Percentiles rank a stretch among this genome's conserved stretches.
phyloP scores from a whole-genome alignment of 2,329 filamentous ascomycete species.

The Nemania sp. region DNA sequence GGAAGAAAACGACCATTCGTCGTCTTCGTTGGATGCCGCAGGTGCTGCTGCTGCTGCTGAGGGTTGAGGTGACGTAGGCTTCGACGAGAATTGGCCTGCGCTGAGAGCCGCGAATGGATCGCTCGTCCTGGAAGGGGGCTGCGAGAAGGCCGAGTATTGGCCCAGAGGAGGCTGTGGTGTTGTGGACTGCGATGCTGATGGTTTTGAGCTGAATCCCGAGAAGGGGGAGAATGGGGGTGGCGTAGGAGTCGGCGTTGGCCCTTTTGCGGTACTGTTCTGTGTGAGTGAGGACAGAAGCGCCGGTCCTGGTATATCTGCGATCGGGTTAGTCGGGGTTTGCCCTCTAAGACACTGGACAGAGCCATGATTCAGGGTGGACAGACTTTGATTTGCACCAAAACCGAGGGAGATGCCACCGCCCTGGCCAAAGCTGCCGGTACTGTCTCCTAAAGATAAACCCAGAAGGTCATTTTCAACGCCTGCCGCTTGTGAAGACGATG shows the following conservation, averaged over 20 bases:
- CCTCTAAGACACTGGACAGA: neutral
- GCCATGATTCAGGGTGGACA: slow-evolving; percentile 38
- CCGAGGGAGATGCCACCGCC: slow-evolving; percentile 84
- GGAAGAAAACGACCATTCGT: slow-evolving; percentile 94
- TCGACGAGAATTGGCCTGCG: slow-evolving; percentile 46
- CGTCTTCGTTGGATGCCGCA: slow-evolving; percentile 63
- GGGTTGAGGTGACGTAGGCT: slow-evolving; percentile 44
- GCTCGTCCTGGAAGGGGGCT: slow-evolving; percentile 48
- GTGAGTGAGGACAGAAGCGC: slow-evolving; percentile 67
- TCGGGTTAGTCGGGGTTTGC: slow-evolving; percentile 34
- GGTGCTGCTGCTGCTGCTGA: slow-evolving; percentile 28
- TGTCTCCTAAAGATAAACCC: slow-evolving; percentile 79
- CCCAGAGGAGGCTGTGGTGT: slow-evolving; percentile 57
- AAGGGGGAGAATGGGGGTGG: slow-evolving; percentile 59
- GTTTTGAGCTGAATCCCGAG: slow-evolving; percentile 58
- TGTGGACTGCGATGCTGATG: slow-evolving; percentile 53
- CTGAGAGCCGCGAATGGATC: slow-evolving; percentile 61
- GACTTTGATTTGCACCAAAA: slow-evolving; percentile 71
- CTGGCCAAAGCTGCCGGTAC: slow-evolving; percentile 66
- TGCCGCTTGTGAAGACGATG: slow-evolving; percentile 56
- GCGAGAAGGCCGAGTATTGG: slow-evolving; percentile 53
- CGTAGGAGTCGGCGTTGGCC: slow-evolving; percentile 44
- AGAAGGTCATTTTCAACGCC: slow-evolving; percentile 89
- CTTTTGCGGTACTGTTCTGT: slow-evolving; percentile 62
- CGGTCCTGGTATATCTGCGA: slow-evolving; percentile 65